These are phyloP conservation scores for Jacaranda mimosifolia DNA, from an alignment of 257 asterid genomes.

Conservation along the genomic window DNA sequence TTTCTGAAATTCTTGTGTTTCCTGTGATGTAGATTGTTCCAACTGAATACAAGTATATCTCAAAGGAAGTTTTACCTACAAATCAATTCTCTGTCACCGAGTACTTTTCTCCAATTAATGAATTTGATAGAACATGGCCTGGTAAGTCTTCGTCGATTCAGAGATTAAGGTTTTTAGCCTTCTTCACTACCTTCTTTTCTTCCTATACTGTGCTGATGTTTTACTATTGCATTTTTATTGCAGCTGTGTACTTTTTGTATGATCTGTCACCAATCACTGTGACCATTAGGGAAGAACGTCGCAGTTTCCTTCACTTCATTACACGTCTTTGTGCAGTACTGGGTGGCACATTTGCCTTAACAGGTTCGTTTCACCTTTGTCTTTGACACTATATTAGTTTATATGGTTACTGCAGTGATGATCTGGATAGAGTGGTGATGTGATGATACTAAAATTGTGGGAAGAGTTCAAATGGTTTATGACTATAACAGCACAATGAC, in stretches of 20 bases:
- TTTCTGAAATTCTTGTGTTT: conserved; percentile 33
- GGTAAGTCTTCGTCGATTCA: conserved; percentile 56
- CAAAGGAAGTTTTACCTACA: conserved; percentile 86
- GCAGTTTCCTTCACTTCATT: conserved; percentile 95
- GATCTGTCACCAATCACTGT: conserved; percentile 98
- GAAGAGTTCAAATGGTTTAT: background rate
- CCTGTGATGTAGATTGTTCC: conserved; percentile 81
- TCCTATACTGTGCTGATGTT: conserved; percentile 19
- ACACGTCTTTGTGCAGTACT: conserved; percentile 98
- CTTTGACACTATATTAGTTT: conserved; percentile 21
- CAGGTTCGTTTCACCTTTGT: conserved; percentile 66
- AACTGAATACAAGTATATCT: conserved; percentile 85
- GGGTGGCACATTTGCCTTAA: conserved; percentile 97
- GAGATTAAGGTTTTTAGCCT: conserved; percentile 18
- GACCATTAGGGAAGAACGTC: conserved; percentile 96
- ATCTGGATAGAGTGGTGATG: conserved; percentile 24
- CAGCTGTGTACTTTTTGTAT: conserved; percentile 96
- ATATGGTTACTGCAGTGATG: conserved; percentile 25
- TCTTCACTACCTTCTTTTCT: conserved; percentile 9
- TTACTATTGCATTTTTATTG: conserved; percentile 31
- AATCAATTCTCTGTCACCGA: conserved; percentile 96
- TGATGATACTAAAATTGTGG: background rate
- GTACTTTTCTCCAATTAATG: conserved; percentile 86
- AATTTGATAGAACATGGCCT: conserved; percentile 87
- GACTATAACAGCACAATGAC: background rate